Conservation (phyloP, 139 green algal species). For the Yamagishiella unicocca region DNA sequence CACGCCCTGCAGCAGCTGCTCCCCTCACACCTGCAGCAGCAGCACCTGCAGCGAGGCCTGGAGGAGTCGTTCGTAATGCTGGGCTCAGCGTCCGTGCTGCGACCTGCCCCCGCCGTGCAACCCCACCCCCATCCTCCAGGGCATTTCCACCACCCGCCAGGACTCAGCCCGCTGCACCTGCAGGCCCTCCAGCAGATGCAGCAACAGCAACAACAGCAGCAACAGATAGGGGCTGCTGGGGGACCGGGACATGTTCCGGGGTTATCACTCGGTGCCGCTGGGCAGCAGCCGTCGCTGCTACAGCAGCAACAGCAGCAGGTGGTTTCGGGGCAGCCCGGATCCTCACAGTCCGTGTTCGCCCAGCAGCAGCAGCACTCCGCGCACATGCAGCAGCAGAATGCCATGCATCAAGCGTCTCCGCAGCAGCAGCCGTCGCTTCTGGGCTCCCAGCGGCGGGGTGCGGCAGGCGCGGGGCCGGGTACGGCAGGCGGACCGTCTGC, state of each 20-base stretch:
- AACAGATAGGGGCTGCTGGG: background rate
- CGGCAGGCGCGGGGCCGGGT: background rate
- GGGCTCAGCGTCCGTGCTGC: slow-evolving; percentile 43
- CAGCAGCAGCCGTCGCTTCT: background rate
- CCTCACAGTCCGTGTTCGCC: background rate
- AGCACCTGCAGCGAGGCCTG: slow-evolving; percentile 51
- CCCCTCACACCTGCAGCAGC: background rate
- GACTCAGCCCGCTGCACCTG: slow-evolving; percentile 22
- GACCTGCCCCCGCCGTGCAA: slow-evolving; percentile 33
- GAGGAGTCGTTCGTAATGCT: slow-evolving; percentile 87
- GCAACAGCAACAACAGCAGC: background rate
- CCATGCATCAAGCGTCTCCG: background rate
- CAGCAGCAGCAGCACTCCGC: background rate
- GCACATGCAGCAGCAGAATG: background rate
- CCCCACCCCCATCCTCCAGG: slow-evolving; percentile 6
- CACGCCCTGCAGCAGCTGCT: background rate
- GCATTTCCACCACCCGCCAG: background rate
- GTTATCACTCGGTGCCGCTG: background rate
- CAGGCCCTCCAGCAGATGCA: slow-evolving; percentile 38
- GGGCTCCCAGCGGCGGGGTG: background rate
- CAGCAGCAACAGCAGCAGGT: background rate
- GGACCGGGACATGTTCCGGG: background rate
- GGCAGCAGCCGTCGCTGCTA: background rate
- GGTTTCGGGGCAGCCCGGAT: background rate
- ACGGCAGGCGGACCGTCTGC: background rate